Conservation (phyloP, 2,329 filamentous ascomycete species). For the Phaeosphaeria sp. region DNA sequence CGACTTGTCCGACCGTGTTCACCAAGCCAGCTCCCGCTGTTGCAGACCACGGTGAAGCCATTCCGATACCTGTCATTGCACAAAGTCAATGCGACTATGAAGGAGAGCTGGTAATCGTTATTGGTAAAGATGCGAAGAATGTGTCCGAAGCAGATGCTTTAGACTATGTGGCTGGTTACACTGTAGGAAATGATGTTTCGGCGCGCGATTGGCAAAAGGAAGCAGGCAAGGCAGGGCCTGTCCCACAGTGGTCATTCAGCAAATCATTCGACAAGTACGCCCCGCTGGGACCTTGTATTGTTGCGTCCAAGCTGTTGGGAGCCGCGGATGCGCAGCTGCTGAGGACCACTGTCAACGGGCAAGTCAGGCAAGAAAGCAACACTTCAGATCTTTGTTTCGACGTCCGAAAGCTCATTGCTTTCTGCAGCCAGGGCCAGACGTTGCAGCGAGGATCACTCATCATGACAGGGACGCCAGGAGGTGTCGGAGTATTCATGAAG, state of each 20-base stretch:
- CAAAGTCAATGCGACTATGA: conserved; percentile 53
- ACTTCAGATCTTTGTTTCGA: conserved; percentile 52
- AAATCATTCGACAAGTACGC: conserved; percentile 61
- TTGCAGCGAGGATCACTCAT: conserved; percentile 53
- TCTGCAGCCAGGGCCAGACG: conserved; percentile 49
- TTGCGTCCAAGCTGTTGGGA: conserved; percentile 46
- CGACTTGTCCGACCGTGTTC: conserved; percentile 14
- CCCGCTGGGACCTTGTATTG: conserved; percentile 57
- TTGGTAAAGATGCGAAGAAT: conserved; percentile 58
- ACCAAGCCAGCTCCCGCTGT: conserved; percentile 7
- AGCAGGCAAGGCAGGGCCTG: conserved; percentile 19
- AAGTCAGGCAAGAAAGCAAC: conserved; percentile 49
- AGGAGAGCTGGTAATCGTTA: conserved; percentile 49
- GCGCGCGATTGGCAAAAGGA: conserved; percentile 56
- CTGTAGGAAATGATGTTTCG: conserved; percentile 60
- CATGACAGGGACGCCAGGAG: conserved; percentile 55
- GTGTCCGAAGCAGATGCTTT: conserved; percentile 51
- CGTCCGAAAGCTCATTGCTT: conserved; percentile 50
- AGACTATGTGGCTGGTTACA: conserved; percentile 58
- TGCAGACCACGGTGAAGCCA: conserved; percentile 18
- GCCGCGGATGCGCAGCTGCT: conserved; percentile 51
- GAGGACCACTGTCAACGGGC: conserved; percentile 53
- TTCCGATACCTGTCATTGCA: conserved; percentile 56
- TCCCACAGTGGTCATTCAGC: conserved; percentile 62
- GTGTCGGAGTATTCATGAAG: conserved; percentile 50